Evolutionary conservation across 345 rosid species (phyloP).

Genomic region (Mangifera indica): DNA sequence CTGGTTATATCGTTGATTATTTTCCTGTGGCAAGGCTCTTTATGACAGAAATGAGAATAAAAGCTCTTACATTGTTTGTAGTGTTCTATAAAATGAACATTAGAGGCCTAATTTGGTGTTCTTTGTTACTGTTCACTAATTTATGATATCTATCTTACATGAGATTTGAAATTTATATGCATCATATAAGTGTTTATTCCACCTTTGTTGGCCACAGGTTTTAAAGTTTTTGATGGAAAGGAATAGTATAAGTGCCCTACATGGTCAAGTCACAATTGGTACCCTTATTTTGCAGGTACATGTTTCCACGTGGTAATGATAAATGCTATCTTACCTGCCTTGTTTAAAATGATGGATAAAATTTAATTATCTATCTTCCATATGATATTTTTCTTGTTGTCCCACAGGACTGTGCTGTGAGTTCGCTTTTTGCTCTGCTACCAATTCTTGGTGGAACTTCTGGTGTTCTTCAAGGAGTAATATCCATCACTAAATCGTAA

Average conservation of each 20-base stretch:
- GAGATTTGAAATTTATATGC: neutral
- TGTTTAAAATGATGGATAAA: neutral
- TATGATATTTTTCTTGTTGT: conserved; percentile 11
- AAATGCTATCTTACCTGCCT: neutral
- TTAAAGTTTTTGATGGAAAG: conserved; percentile 87
- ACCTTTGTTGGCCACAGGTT: conserved; percentile 47
- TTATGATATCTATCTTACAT: too few species aligned
- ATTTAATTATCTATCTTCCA: conserved; percentile 6
- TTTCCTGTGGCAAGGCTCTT: neutral
- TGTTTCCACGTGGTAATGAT: neutral
- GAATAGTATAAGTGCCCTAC: conserved; percentile 71
- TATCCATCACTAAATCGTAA: conserved; percentile 85
- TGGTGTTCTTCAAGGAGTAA: conserved; percentile 81
- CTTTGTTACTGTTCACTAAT: conserved; percentile 6
- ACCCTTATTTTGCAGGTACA: conserved; percentile 86
- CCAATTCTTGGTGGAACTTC: conserved; percentile 93
- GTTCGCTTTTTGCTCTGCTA: conserved; percentile 88
- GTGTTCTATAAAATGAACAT: neutral
- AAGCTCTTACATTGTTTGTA: neutral
- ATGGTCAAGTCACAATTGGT: conserved; percentile 90
- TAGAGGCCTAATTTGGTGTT: conserved; percentile 3
- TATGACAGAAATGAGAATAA: neutral
- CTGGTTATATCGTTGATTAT: neutral
- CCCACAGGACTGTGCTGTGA: conserved; percentile 84
- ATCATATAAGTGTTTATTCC: conserved; percentile 3